phyloP scores from a whole-genome alignment of 140 eudicot genomes.

The Bidens hawaiensis region DNA sequence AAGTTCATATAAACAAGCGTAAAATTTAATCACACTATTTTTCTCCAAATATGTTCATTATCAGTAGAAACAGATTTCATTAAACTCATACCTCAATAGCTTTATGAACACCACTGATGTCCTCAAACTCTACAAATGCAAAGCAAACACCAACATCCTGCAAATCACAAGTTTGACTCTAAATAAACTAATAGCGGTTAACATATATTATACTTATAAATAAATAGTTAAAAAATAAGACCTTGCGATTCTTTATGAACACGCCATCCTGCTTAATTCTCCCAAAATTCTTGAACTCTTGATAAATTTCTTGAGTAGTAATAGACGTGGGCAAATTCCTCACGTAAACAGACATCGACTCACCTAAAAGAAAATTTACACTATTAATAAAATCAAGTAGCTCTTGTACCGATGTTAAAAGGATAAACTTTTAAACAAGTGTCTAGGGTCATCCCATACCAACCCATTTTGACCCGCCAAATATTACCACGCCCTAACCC shows the following conservation, averaged over 20 bases:
- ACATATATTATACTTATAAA: background rate
- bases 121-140: slow-evolving; percentile 98
- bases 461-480: background rate
- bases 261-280: slow-evolving; percentile 68
- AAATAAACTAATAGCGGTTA: background rate
- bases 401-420: background rate
- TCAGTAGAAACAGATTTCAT: background rate
- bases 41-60: background rate
- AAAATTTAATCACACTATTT: background rate
- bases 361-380: slow-evolving; percentile 37
- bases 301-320: slow-evolving; percentile 48
- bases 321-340: slow-evolving; percentile 74
- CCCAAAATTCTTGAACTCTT: slow-evolving; percentile 77
- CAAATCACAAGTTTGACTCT: slow-evolving; percentile 14
- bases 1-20: background rate
- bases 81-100: slow-evolving; percentile 59
- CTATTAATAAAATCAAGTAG: background rate
- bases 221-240: slow-evolving; percentile 6
- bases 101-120: slow-evolving; percentile 60
- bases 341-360: slow-evolving; percentile 74
- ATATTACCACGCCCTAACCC: background rate
- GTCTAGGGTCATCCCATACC: background rate
- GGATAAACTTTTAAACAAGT: background rate
- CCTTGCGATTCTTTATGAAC: slow-evolving; percentile 70
- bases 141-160: slow-evolving; percentile 90